Percentiles rank a stretch among this genome's conserved stretches.
Conservation (phyloP, 129 eudicot genomes). For the Centella asiatica region DNA sequence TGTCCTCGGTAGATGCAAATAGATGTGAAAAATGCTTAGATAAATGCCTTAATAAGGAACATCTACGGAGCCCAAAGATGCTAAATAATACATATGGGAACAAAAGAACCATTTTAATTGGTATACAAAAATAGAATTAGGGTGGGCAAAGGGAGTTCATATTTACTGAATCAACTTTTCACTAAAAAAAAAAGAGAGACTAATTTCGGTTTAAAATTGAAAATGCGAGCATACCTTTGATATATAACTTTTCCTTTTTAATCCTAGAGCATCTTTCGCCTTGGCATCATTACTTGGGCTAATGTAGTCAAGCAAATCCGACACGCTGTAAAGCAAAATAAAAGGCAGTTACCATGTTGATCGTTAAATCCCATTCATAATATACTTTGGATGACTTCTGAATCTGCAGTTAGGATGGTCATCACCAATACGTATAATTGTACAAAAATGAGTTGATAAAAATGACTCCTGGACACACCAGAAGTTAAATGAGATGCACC, state of each 20-base stretch:
- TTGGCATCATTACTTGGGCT: constrained; percentile 72
- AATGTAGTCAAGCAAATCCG: constrained; percentile 96
- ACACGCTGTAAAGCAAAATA: constrained; percentile 46
- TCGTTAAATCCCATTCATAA: neutral
- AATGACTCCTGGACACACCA: neutral
- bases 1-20: too few relatives aligned
- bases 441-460: neutral
- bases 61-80: too few relatives aligned
- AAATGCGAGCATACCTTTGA: constrained; percentile 49
- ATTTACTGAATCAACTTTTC: neutral
- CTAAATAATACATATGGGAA: too few relatives aligned
- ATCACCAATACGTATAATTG: constrained; percentile 5
- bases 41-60: too few relatives aligned
- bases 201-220: neutral
- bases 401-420: neutral
- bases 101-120: too few relatives aligned
- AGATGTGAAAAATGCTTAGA: too few relatives aligned
- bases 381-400: neutral
- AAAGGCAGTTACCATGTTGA: neutral
- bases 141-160: too few relatives aligned
- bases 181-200: neutral
- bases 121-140: too few relatives aligned
- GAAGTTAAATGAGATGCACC: neutral
- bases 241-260: constrained; percentile 56
- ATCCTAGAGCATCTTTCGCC: constrained; percentile 54